Evolutionary conservation across 352 stramenopile species (phyloP).

Genomic region (Phytophthora brassicae): DNA sequence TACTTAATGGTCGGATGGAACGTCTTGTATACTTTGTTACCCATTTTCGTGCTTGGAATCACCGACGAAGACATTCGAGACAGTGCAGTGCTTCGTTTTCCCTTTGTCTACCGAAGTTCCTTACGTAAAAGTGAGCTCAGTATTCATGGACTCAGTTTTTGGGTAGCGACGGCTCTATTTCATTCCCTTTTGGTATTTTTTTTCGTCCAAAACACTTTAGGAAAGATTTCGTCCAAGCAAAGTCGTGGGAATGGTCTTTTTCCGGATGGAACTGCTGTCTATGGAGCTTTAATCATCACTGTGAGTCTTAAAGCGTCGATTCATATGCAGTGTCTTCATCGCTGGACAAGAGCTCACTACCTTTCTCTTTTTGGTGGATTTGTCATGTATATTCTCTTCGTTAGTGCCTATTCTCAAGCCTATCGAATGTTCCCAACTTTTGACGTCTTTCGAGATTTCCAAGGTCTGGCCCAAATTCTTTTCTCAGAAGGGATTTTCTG

Average conservation of each 20-base stretch:
- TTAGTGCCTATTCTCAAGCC: conserved; percentile 64
- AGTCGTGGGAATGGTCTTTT: conserved; percentile 70
- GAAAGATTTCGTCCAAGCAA: conserved; percentile 37
- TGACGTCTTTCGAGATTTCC: conserved; percentile 79
- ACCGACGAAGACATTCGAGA: conserved; percentile 84
- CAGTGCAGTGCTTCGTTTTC: conserved; percentile 65
- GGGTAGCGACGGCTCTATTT: conserved; percentile 73
- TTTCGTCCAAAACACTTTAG: conserved; percentile 52
- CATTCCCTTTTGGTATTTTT: conserved; percentile 79
- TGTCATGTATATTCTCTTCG: conserved; percentile 68
- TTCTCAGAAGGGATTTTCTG: conserved; percentile 63
- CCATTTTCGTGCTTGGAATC: conserved; percentile 91
- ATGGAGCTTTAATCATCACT: conserved; percentile 76
- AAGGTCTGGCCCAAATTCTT: conserved; percentile 57
- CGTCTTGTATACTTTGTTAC: conserved; percentile 93
- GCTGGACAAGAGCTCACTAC: conserved; percentile 78
- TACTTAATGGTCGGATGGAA: conserved; percentile 95
- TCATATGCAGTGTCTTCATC: conserved; percentile 75
- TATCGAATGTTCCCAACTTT: conserved; percentile 63
- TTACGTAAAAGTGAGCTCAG: conserved; percentile 64
- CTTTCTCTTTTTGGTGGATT: conserved; percentile 69
- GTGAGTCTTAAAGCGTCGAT: conserved; percentile 75
- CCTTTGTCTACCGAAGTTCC: conserved; percentile 79
- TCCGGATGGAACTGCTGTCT: conserved; percentile 71
- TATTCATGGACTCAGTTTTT: conserved; percentile 56